phyloP scores from a whole-genome alignment of 108 stramenopile species.

The Cyclotella choctawhatcheeana region DNA sequence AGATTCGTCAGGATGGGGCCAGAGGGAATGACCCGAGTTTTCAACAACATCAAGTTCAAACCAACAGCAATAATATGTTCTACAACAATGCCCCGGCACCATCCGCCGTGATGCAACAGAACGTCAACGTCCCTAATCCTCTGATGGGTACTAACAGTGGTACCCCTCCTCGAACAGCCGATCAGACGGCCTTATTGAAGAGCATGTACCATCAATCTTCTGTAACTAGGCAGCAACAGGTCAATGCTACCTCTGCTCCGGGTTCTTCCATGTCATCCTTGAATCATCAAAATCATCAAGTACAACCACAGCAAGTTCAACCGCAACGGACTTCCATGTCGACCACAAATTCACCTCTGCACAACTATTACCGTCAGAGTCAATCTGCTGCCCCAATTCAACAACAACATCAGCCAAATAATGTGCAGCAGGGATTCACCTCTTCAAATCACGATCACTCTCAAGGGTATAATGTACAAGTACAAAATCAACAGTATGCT shows the following conservation, averaged over 20 bases:
- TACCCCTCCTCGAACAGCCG: too few species aligned
- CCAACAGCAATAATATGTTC: too few species aligned
- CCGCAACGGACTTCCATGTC: constrained; percentile 18
- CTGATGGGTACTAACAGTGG: too few species aligned
- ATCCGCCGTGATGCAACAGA: constrained; percentile 26
- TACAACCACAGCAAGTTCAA: constrained; percentile 31
- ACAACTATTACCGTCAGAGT: background rate
- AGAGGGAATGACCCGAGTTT: too few species aligned
- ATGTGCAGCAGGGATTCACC: background rate
- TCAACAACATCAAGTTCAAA: too few species aligned
- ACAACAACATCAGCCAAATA: background rate
- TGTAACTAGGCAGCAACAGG: constrained; percentile 9
- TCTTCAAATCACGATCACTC: constrained; percentile 13
- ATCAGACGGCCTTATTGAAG: constrained; percentile 43
- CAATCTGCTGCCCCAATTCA: background rate
- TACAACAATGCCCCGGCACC: constrained; percentile 11
- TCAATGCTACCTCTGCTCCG: too few species aligned
- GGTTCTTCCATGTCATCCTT: background rate
- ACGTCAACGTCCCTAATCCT: constrained; percentile 31
- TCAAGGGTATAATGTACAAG: background rate
- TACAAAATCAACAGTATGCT: background rate
- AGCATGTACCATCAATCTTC: constrained; percentile 43
- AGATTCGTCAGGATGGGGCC: background rate
- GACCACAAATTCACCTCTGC: background rate
- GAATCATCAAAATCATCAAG: constrained; percentile 10